Evolutionary conservation across 1,284 basidiomycete genomes (phyloP), one percentile per base, ranked within the genome.

Genomic region (Singerocomus inundabilis): DNA sequence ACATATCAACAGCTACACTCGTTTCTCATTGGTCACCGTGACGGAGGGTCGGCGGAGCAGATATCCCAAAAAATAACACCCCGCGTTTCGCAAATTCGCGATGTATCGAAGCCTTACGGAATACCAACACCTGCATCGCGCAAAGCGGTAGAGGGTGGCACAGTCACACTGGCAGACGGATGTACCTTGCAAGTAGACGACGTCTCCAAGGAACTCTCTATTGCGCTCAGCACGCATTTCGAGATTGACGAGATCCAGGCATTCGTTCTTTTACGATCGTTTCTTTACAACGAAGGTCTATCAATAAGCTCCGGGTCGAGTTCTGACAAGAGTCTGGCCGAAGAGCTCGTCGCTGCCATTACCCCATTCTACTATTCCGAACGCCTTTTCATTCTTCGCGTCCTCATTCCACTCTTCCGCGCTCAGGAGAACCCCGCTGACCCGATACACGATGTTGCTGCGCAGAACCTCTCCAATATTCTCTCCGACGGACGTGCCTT

Each of bases 351-450:
- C 11, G 77, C 82, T 48, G 82, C 81, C 11, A 85, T 93, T 59
- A 86, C 82, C 2, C 81, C 83, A 13, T 93, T 92, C 73, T 91
- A 89, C 67, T 83, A 83, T 59, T 80, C 85, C 7, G 91, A 93
- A 66, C 79, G 86, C 16, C 77, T 93, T n/a, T 80, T 76, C 61
- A 62, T 80, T 37, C 71, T 85, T 25, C 84, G 88, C 43, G 71
- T 76, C 33, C 73, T 87, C 54, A 79, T 83, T 12, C 82, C 86
- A 2, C 74, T 88, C 15, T 73, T 81, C 40, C 78, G 81, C 47
- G 84, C 87, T 7, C 76, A 80, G 32, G 81, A 82, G 51, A 74
- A 83, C 53, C 53, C 73, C 2, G 67, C 72, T 1, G 79, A 87
- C 54, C 74, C 77, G 1, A 70, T 85, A 13, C 74, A 84, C 57